Evolutionary conservation across 768 basidiomycete genomes (phyloP).

Genomic region (Hemileccinum impolitum): DNA sequence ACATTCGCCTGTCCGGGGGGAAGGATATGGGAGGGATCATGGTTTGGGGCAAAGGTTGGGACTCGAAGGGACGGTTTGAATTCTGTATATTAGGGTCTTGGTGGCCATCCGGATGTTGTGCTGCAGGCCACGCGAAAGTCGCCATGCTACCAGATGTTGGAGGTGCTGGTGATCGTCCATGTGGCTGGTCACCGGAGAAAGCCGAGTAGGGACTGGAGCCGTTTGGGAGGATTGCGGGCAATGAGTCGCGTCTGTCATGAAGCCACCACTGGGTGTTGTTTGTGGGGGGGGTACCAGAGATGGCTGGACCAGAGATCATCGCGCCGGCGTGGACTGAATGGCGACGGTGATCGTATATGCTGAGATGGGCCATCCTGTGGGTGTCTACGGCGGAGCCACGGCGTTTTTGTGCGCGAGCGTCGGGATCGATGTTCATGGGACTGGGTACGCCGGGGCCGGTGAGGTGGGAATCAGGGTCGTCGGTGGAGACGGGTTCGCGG

Average conservation of each 20-base stretch:
- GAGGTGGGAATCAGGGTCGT: constrained; percentile 66
- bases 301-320: constrained; percentile 29
- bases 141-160: constrained; percentile 60
- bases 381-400: constrained; percentile 83
- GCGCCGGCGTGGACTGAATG: constrained; percentile 68
- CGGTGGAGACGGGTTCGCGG: constrained; percentile 48
- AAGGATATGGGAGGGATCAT: constrained; percentile 61
- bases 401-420: constrained; percentile 75
- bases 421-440: constrained; percentile 53
- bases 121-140: constrained; percentile 70
- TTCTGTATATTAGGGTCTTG: constrained; percentile 42
- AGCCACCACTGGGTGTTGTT: constrained; percentile 50
- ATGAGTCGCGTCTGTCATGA: constrained; percentile 70
- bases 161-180: constrained; percentile 54
- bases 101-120: constrained; percentile 44
- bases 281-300: constrained; percentile 16
- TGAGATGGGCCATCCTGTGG: constrained; percentile 69
- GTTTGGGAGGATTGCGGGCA: constrained; percentile 67
- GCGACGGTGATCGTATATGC: constrained; percentile 68
- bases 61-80: constrained; percentile 46
- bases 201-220: constrained; percentile 54
- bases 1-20: constrained; percentile 70
- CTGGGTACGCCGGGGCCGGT: constrained; percentile 66
- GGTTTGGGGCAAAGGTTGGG: constrained; percentile 41
- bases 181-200: constrained; percentile 62